Percentiles rank a stretch among this genome's conserved stretches.
These are phyloP conservation scores for Penicillium pancosmium DNA, from an alignment of 495 filamentous ascomycete genomes.

Conservation along the genomic window DNA sequence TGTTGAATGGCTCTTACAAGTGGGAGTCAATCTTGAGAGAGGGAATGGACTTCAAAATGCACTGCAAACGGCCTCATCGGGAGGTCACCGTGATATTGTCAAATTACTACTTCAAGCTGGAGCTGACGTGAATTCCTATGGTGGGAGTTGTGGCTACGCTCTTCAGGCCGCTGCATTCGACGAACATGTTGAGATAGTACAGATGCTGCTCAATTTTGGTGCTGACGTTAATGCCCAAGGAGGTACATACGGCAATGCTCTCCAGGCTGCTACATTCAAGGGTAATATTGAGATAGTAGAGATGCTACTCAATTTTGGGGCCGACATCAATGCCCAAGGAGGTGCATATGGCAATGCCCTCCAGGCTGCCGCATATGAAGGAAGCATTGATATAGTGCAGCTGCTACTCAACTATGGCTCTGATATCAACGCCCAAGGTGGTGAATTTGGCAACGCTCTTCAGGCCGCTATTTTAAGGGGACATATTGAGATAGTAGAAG, in stretches of 20 bases:
- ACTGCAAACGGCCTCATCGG: neutral
- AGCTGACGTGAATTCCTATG: neutral
- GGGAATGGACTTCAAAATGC: neutral
- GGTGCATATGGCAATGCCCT: too few relatives aligned
- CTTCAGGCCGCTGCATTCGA: neutral
- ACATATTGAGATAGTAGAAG: neutral
- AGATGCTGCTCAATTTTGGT: neutral
- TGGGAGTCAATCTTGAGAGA: neutral
- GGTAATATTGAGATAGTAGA: neutral
- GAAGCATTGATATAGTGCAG: neutral
- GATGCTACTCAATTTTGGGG: neutral
- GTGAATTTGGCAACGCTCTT: too few relatives aligned
- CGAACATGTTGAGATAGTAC: neutral
- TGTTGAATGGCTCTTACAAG: slow-evolving; percentile 5
- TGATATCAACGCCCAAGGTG: too few relatives aligned
- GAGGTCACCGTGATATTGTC: neutral
- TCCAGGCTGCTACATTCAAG: neutral
- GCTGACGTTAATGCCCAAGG: neutral
- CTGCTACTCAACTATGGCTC: neutral
- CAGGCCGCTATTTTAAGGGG: neutral
- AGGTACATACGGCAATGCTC: neutral
- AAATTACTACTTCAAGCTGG: slow-evolving; percentile 1
- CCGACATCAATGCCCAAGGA: neutral
- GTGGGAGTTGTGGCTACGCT: too few relatives aligned
- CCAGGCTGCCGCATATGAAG: neutral